phyloP scores from a whole-genome alignment of 805 yeast species.

The Kazachstania bromeliacearum region DNA sequence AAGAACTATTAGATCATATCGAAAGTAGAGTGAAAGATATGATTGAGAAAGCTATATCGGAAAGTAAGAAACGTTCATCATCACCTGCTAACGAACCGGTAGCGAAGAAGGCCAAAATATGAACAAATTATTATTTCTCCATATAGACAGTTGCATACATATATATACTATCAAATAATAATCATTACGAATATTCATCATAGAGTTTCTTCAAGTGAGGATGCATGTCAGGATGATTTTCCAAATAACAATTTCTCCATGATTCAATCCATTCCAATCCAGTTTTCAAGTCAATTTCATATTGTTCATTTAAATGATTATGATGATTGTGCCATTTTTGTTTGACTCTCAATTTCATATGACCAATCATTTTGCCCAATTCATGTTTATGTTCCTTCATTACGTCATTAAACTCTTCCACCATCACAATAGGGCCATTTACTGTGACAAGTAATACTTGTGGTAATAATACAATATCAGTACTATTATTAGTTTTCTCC shows the following conservation, averaged over 20 bases:
- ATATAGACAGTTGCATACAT: not conserved
- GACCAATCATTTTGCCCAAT: conserved; percentile 8
- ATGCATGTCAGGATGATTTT: no score
- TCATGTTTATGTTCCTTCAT: conserved; percentile 9
- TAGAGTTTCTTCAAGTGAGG: no score
- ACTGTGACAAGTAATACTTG: conserved; percentile 5
- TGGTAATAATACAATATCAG: conserved; percentile 3
- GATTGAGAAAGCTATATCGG: conserved; percentile 15
- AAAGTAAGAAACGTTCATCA: conserved; percentile 16
- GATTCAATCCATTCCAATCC: not conserved
- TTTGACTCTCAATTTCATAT: conserved; percentile 11
- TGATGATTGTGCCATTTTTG: conserved; percentile 5
- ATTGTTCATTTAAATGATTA: no score
- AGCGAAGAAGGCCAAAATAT: conserved; percentile 14
- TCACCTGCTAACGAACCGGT: conserved; percentile 6
- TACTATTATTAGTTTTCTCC: conserved; percentile 2
- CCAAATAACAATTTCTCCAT: conserved; percentile 1
- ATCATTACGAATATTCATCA: not conserved
- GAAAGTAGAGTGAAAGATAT: conserved; percentile 20
- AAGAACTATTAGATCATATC: conserved; percentile 23
- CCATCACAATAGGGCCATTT: conserved; percentile 6
- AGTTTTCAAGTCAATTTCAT: not conserved
- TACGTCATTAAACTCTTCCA: conserved; percentile 1
- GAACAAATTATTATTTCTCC: not conserved
- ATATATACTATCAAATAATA: not conserved